Evolutionary conservation across 1,139 yeast genomes (phyloP).

Genomic region (Meyerozyma guilliermondii): DNA sequence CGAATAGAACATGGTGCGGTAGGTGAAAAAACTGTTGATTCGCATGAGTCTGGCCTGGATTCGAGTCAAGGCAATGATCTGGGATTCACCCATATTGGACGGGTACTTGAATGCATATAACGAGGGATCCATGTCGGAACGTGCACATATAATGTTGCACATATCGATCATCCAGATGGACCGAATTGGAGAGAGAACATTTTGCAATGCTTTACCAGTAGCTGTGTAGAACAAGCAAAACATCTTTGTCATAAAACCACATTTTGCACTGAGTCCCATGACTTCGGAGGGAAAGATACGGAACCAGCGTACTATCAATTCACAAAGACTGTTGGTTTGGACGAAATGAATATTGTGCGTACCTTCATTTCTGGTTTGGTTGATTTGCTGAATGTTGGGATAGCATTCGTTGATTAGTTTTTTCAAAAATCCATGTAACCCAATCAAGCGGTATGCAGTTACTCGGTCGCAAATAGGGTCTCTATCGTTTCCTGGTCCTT

Average conservation of each 20-base stretch:
- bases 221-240: slow-evolving; percentile 32
- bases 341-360: slow-evolving; percentile 16
- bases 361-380: slow-evolving; percentile 14
- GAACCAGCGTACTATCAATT: slow-evolving; percentile 31
- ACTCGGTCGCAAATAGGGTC: not conserved
- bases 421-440: slow-evolving; percentile 27
- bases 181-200: slow-evolving; percentile 31
- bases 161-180: slow-evolving; percentile 33
- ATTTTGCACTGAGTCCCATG: slow-evolving; percentile 22
- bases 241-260: slow-evolving; percentile 27
- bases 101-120: slow-evolving; percentile 16
- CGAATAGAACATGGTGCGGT: slow-evolving; percentile 9
- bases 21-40: slow-evolving; percentile 8
- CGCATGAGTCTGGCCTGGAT: not conserved
- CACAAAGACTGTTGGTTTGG: slow-evolving; percentile 26
- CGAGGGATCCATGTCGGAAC: slow-evolving; percentile 23
- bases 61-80: not conserved
- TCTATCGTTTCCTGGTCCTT: not conserved
- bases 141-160: slow-evolving; percentile 26
- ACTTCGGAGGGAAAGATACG: slow-evolving; percentile 32
- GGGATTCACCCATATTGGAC: slow-evolving; percentile 4
- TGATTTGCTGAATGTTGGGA: slow-evolving; percentile 24
- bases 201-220: slow-evolving; percentile 29
- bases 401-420: slow-evolving; percentile 21
- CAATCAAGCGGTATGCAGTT: slow-evolving; percentile 10